Evolutionary conservation across 441 rosid species (phyloP).

Genomic region (Raphanus hybrid): DNA sequence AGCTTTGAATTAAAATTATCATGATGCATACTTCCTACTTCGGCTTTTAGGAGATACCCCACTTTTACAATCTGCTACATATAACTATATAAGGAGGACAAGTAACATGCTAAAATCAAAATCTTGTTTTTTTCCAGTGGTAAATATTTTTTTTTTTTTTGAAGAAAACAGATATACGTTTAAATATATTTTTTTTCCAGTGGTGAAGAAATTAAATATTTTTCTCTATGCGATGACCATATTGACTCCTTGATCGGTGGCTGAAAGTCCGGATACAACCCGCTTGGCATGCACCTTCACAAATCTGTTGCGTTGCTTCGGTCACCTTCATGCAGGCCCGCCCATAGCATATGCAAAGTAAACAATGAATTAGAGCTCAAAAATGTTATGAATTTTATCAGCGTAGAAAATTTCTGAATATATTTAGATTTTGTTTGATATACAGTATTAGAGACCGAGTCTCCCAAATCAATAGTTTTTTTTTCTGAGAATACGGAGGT

Average conservation of each 20-base stretch:
- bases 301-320: constrained; percentile 13
- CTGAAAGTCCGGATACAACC: constrained; percentile 39
- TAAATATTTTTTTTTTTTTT: no score
- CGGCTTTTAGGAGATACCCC: background rate
- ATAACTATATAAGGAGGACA: background rate
- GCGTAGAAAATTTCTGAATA: background rate
- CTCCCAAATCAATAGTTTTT: no score
- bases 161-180: background rate
- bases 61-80: background rate
- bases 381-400: background rate
- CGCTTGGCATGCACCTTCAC: constrained; percentile 28
- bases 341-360: background rate
- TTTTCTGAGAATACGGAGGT: no score
- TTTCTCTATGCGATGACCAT: constrained; percentile 28
- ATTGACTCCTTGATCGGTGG: constrained; percentile 28
- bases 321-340: constrained; percentile 28
- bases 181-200: no score
- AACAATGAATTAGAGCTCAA: background rate
- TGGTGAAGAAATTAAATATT: background rate
- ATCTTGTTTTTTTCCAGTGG: background rate
- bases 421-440: background rate
- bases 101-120: background rate
- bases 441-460: background rate
- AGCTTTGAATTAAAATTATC: background rate
- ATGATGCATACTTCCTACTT: background rate